Evolutionary conservation across 345 rosid genomes (phyloP).

Genomic region (Brassica nigra): DNA sequence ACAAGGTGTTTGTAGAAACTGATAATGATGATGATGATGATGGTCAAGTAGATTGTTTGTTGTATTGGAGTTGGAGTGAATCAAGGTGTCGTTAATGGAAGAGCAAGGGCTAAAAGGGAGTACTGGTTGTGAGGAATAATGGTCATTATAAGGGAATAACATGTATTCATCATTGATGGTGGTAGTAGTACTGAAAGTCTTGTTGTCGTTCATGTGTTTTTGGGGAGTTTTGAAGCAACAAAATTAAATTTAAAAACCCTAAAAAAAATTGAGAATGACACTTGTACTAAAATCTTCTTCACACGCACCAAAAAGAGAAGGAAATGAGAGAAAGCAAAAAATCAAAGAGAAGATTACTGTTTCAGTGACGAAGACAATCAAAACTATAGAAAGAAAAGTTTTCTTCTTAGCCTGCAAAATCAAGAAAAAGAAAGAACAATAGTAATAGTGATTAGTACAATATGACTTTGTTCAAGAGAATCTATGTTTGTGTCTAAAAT

Average conservation of each 20-base stretch:
- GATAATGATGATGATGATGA: constrained; percentile 7
- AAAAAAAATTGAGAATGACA: constrained; percentile 42
- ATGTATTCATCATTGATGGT: constrained; percentile 43
- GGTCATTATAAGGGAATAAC: constrained; percentile 44
- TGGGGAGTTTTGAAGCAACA: constrained; percentile 18
- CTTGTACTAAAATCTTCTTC: constrained; percentile 35
- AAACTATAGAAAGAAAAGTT: constrained; percentile 10
- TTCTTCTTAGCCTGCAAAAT: constrained; percentile 33
- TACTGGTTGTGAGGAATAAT: constrained; percentile 41
- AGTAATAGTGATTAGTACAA: constrained; percentile 32
- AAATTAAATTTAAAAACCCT: constrained; percentile 32
- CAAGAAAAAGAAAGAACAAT: constrained; percentile 5
- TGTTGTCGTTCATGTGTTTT: constrained; percentile 42
- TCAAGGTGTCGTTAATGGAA: constrained; percentile 36
- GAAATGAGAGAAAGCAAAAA: constrained; percentile 26
- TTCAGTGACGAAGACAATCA: constrained; percentile 35
- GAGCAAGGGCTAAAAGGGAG: constrained; percentile 39
- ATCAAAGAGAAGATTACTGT: constrained; percentile 34
- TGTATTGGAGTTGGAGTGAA: constrained; percentile 25
- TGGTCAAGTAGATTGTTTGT: constrained; percentile 31
- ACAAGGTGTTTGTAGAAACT: constrained; percentile 43
- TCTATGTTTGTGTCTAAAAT: constrained; percentile 36
- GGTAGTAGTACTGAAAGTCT: constrained; percentile 25
- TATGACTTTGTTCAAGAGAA: constrained; percentile 42
- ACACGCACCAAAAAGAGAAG: constrained; percentile 19